phyloP scores from a whole-genome alignment of 1,139 yeast species.

The Saccharomycopsis hybrid region DNA sequence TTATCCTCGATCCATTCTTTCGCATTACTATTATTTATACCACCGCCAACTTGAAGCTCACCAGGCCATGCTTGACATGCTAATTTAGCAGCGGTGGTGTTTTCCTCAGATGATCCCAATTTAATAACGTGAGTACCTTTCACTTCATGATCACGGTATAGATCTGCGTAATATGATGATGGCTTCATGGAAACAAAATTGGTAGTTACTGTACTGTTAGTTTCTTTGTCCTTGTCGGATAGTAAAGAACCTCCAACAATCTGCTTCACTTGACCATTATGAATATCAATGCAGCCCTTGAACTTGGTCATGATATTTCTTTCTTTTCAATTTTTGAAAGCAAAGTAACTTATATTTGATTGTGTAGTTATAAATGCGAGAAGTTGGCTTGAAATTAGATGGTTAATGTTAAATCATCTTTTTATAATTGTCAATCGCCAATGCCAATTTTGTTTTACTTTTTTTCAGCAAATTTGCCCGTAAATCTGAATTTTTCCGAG shows the following conservation, averaged over 20 bases:
- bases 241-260: slow-evolving; percentile 87
- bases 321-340: too few relatives aligned
- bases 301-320: slow-evolving; percentile 81
- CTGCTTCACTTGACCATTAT: slow-evolving; percentile 91
- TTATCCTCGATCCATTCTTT: slow-evolving; percentile 57
- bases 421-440: too few relatives aligned
- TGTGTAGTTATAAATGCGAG: too few relatives aligned
- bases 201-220: slow-evolving; percentile 42
- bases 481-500: too few relatives aligned
- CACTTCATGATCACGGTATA: slow-evolving; percentile 55
- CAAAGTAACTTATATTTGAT: too few relatives aligned
- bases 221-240: slow-evolving; percentile 22
- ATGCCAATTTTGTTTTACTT: too few relatives aligned
- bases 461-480: too few relatives aligned
- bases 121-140: slow-evolving; percentile 89
- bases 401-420: too few relatives aligned
- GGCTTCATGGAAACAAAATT: slow-evolving; percentile 78
- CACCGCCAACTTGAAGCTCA: slow-evolving; percentile 85
- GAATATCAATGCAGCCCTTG: slow-evolving; percentile 93
- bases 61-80: slow-evolving; percentile 76
- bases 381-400: too few relatives aligned
- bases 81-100: slow-evolving; percentile 73
- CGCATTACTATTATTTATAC: slow-evolving; percentile 73
- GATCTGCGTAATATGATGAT: slow-evolving; percentile 67
- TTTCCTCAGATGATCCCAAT: slow-evolving; percentile 66